Evolutionary conservation across 208 protist genomes (phyloP).

Genomic region (Leishmania gerbilli): DNA sequence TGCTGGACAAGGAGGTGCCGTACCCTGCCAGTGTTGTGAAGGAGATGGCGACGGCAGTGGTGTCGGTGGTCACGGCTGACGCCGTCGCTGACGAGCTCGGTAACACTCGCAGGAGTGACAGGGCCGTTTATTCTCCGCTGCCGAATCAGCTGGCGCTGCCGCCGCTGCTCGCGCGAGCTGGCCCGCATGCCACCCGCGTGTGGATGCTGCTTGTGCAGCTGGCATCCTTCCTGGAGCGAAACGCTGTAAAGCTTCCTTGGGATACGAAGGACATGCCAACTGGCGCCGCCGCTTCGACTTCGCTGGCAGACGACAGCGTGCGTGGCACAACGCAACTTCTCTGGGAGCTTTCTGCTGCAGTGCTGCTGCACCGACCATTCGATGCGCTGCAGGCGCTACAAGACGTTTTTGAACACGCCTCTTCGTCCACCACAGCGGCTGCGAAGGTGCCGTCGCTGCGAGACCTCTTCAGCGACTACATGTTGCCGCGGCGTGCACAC

Average conservation of each 20-base stretch:
- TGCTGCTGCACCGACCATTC: conserved; percentile 4
- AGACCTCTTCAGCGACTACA: neutral
- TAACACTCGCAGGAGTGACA: neutral
- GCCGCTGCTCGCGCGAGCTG: conserved; percentile 1
- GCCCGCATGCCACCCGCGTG: conserved; percentile 19
- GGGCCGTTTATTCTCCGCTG: neutral
- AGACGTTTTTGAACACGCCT: neutral
- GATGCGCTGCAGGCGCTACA: conserved; percentile 14
- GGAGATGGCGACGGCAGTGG: conserved; percentile 2
- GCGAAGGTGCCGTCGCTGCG: conserved; percentile 8
- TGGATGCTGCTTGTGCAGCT: conserved; percentile 24
- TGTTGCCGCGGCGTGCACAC: neutral
- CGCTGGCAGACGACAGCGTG: neutral
- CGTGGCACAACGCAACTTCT: neutral
- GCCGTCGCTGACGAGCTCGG: neutral
- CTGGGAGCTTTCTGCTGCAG: conserved; percentile 25
- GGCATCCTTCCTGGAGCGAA: conserved; percentile 17
- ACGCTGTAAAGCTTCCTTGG: conserved; percentile 10
- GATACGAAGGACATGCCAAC: neutral
- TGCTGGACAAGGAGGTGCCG: conserved; percentile 13
- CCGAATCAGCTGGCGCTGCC: neutral
- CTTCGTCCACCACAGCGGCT: neutral
- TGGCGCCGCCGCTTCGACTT: neutral
- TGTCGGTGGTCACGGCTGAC: neutral
- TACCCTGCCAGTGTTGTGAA: conserved; percentile 9